A percentile compares a stretch with the other conserved stretches of the same genome.
phyloP scores from a whole-genome alignment of 192 early-diverging fungal species.

The Powellomyces hirtus region DNA sequence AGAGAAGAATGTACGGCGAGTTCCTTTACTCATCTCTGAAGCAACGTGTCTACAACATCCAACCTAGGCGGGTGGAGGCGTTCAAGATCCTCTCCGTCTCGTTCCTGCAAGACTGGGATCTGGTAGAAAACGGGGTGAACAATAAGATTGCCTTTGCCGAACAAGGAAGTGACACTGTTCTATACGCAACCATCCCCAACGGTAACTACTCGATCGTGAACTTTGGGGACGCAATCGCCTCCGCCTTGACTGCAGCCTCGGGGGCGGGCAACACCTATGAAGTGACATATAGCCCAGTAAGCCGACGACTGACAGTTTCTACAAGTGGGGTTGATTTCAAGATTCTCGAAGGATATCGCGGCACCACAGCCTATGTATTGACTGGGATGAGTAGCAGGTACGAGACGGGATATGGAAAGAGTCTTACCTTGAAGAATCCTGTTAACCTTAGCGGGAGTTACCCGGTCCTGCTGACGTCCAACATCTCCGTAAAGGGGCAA shows the following conservation, averaged over 20 bases:
- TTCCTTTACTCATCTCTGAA: not conserved
- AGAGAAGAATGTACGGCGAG: slow-evolving; percentile 3
- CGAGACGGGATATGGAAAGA: slow-evolving; percentile 3
- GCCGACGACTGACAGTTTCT: not conserved
- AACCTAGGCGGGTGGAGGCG: not conserved
- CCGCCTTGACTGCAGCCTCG: not conserved
- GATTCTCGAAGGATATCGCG: not conserved
- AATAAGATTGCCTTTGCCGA: slow-evolving; percentile 8
- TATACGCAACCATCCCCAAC: not conserved
- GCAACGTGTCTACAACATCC: not conserved
- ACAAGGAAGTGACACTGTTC: not conserved
- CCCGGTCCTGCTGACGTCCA: slow-evolving; percentile 8
- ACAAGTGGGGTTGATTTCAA: not conserved
- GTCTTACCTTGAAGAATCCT: not conserved
- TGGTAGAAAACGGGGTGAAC: not conserved
- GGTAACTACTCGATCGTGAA: slow-evolving; percentile 5
- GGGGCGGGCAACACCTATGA: not conserved
- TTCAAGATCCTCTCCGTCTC: not conserved
- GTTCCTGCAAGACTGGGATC: slow-evolving; percentile 16
- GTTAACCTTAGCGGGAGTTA: slow-evolving; percentile 10
- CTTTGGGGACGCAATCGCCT: slow-evolving; percentile 1
- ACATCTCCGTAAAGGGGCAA: not conserved
- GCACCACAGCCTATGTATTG: not conserved
- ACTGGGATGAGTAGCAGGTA: not conserved
- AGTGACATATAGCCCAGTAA: not conserved